Percentiles rank a stretch among this genome's conserved stretches.
Conservation (phyloP, 495 filamentous ascomycete genomes). For the Penicillium macrosclerotiorum region DNA sequence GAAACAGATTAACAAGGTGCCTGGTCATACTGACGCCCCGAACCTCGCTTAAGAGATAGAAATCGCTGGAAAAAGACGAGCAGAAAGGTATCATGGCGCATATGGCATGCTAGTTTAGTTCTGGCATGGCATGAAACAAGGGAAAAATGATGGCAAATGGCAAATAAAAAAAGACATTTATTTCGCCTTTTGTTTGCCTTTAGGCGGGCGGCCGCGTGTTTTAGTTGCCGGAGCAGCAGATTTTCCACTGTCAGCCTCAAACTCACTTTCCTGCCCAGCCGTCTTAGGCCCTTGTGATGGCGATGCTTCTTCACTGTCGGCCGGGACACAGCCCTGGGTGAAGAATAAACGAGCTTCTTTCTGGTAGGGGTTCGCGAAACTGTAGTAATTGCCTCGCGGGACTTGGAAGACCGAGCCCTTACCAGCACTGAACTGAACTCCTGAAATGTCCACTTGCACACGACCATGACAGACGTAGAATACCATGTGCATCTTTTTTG, state of each 20-base stretch:
- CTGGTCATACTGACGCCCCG: slow-evolving; percentile 17
- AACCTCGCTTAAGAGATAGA: slow-evolving; percentile 6
- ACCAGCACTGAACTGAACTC: slow-evolving; percentile 77
- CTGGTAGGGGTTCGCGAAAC: slow-evolving; percentile 69
- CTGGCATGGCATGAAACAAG: slow-evolving; percentile 6
- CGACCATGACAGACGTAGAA: slow-evolving; percentile 84
- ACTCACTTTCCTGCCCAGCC: slow-evolving; percentile 32
- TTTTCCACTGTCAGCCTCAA: slow-evolving; percentile 17
- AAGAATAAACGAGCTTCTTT: slow-evolving; percentile 77
- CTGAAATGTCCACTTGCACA: slow-evolving; percentile 68
- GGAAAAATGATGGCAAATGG: background rate
- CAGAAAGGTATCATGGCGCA: slow-evolving; percentile 22
- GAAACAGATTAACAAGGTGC: slow-evolving; percentile 11
- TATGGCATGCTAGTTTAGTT: slow-evolving; percentile 15
- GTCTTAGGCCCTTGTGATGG: slow-evolving; percentile 24
- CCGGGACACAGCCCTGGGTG: slow-evolving; percentile 68
- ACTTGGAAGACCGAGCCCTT: slow-evolving; percentile 91
- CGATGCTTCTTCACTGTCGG: slow-evolving; percentile 23
- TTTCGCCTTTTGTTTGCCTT: slow-evolving; percentile 40
- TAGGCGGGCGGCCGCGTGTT: slow-evolving; percentile 37
- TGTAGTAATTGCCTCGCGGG: slow-evolving; percentile 87
- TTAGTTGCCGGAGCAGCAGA: slow-evolving; percentile 17
- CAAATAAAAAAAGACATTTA: slow-evolving; percentile 2
- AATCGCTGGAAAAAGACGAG: slow-evolving; percentile 29
- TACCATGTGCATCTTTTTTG: slow-evolving; percentile 89